Conservation (phyloP, 331 rosid species). For the Stylosanthes scabra region DNA sequence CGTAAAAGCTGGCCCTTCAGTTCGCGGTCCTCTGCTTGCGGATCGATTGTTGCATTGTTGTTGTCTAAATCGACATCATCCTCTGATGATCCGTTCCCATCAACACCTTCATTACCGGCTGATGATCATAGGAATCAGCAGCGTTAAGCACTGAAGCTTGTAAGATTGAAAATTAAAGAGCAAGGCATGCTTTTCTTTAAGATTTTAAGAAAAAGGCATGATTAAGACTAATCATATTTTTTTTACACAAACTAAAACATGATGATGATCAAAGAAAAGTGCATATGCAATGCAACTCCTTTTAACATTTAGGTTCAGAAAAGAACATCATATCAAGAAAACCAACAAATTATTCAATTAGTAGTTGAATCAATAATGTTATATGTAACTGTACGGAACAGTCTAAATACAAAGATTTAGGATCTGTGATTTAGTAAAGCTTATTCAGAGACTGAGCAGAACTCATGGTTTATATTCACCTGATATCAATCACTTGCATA, state of each 20-base stretch:
- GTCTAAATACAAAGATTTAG: slow-evolving; percentile 9
- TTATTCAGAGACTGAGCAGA: not conserved
- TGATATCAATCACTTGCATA: not conserved
- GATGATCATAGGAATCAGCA: not conserved
- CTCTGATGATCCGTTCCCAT: slow-evolving; percentile 67
- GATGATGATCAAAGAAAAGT: not conserved
- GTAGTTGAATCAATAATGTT: not conserved
- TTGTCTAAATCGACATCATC: slow-evolving; percentile 60
- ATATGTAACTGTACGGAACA: not conserved
- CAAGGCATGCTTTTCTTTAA: not conserved
- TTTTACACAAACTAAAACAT: not conserved
- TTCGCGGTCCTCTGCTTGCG: slow-evolving; percentile 80
- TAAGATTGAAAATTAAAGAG: not conserved
- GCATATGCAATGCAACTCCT: not conserved
- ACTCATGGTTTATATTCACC: not conserved
- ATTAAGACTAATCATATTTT: not conserved
- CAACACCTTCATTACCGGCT: slow-evolving; percentile 55
- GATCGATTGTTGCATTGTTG: slow-evolving; percentile 61
- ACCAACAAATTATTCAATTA: not conserved
- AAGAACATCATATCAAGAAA: not conserved
- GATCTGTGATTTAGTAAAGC: not conserved
- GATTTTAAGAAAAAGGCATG: not conserved
- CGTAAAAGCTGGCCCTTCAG: slow-evolving; percentile 79
- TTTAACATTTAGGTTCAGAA: not conserved
- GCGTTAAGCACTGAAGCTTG: not conserved